Evolutionary conservation across 306 rosid genomes (phyloP), one percentile per base, ranked within the genome.

Genomic region (Pyrus bretschneideri): DNA sequence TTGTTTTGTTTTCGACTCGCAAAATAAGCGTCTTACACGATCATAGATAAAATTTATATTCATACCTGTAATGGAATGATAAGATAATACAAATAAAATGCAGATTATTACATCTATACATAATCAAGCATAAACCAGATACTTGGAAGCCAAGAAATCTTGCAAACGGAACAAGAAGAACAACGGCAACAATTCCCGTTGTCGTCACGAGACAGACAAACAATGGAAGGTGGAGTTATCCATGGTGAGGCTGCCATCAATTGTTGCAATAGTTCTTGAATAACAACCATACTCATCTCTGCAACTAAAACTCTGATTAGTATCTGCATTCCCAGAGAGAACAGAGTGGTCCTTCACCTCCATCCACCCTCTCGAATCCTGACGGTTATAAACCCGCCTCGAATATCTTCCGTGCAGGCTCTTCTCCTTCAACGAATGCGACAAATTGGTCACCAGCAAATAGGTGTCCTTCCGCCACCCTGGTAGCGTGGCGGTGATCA

Each of bases 331-430:
- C 42, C 98, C 98, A 10, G 85, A 75, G 3, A 90, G 72, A 68
- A 93, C 96, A 46, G 86, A 78, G 73, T 93, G 96, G 73, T 79
- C 98, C 88, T 79, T 75, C 15, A 93, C 94, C 80, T 82, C 84
- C 86, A 90, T 90, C 98, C 98, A 93, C 11, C 98, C 98, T 4
- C 31, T 70, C 0, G 89, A 90, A 67, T 82, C 85, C 83, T 93
- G 98, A 1, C 5, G 11, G 70, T 89, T 89, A 62, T 18, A 22
- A 31, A 87, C 35, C 9, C 57, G 61, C 18, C 69, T 88, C 19
- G 23, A 7, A 2, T 57, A 49, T 4, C 75, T 51, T 8, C 73
- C 73, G 4, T 84, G 70, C 0, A 17, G 23, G 70, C 74, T n/a
- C 74, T 62, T 78, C 86, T 89, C 94, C 15, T 22, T 45, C 13